Conservation (phyloP, 2,329 filamentous ascomycete species). For the Ilyonectria sp. region DNA sequence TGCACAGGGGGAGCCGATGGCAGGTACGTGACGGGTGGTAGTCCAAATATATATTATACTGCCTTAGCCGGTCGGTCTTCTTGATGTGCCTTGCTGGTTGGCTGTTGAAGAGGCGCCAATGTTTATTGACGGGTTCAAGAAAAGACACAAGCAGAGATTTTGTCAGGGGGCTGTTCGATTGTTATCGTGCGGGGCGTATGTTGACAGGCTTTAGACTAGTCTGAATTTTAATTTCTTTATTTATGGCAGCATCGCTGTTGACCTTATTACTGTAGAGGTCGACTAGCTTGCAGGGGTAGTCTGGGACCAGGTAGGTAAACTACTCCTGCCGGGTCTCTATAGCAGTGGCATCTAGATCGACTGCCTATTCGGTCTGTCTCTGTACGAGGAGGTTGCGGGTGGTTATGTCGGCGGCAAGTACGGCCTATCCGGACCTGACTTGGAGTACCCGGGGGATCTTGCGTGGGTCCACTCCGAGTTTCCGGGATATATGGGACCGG, state of each 20-base stretch:
- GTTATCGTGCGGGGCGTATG: constrained; percentile 14
- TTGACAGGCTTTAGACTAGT: constrained; percentile 22
- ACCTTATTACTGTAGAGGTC: constrained; percentile 28
- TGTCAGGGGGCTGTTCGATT: constrained; percentile 24
- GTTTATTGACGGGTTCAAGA: constrained; percentile 32
- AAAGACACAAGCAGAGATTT: constrained; percentile 36
- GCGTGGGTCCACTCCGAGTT: constrained; percentile 27
- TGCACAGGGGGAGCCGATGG: constrained; percentile 20
- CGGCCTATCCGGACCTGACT: constrained; percentile 29
- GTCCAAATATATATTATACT: constrained; percentile 24
- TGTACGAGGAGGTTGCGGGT: no score
- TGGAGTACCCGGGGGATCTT: constrained; percentile 27
- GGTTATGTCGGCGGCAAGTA: constrained; percentile 15
- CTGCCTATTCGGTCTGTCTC: no score
- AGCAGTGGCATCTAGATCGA: constrained; percentile 15
- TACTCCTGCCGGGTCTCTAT: constrained; percentile 34
- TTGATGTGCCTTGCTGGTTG: constrained; percentile 26
- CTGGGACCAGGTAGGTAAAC: constrained; percentile 29
- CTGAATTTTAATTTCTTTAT: constrained; percentile 24
- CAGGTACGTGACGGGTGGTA: constrained; percentile 14
- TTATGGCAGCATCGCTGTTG: constrained; percentile 15
- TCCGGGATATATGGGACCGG: constrained; percentile 26
- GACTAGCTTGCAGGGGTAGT: constrained; percentile 28
- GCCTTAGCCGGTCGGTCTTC: constrained; percentile 20
- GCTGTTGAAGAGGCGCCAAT: constrained; percentile 27